Evolutionary conservation across 2,329 filamentous ascomycete genomes (phyloP), one percentile per base, ranked within the genome.

Genomic region (Nannizziopsis arthrosporioides): DNA sequence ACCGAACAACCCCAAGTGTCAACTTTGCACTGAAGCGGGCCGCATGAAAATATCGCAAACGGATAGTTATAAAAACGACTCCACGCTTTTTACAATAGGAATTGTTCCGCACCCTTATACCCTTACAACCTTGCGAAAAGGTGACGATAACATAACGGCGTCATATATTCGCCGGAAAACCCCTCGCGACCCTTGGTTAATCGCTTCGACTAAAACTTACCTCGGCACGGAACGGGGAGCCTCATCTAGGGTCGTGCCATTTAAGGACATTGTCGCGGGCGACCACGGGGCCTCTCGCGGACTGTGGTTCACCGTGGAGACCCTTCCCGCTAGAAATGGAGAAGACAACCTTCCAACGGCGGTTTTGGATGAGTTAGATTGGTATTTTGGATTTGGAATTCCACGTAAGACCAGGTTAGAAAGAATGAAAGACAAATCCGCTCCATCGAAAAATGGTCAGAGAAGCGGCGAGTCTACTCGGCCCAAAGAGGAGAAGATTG

Each of bases 71-170:
- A 75, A 75, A 48, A 94, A 95, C 64, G 75, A 74, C 3, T 81
- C 81, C 11, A 73, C 72, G 1, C 62, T 83, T 12, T 96, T 88
- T 69, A 87, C 84, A 2, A 85, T 98, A 54, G 88, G 84, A 51
- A 85, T 81, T 0, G 82, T 96, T 10, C 90, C 90, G 0, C 92
- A 98, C 62, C 92, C 92, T 0, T 94, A 88, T 70, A 95, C 89
- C 1, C 73, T 87, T 37, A 76, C 81, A 47, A 77, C 80, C 10
- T 71, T 96, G 14, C 74, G 79, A 50, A 74, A 79, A 50, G 68
- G 71, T 45, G 69, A 77, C 36, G 73, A 78, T 2, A 68, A 73
- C 1, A 69, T 85, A 42, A 81, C 82, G 42, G 67, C 82, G 1
- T 64, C 71, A 6, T 83, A 79, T 70, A 76, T 89, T 52, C 77